Evolutionary conservation across 2,329 filamentous ascomycete genomes (phyloP).

Genomic region (Colletotrichum neosansevieriae): DNA sequence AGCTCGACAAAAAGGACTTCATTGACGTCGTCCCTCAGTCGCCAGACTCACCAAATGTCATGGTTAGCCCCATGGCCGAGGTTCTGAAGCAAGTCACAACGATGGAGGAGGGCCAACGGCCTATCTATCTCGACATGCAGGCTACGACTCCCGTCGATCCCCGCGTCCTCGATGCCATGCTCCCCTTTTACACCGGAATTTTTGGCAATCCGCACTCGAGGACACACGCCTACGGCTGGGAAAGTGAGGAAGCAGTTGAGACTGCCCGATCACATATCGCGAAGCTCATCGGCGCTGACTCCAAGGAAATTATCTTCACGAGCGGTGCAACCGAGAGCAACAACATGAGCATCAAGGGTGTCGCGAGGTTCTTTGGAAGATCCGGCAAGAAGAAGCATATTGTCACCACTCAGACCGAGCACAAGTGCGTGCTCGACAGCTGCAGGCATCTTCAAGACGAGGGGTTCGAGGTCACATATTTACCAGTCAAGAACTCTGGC

Average conservation of each 20-base stretch:
- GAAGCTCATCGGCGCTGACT: conserved; percentile 88
- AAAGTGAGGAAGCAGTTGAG: conserved; percentile 94
- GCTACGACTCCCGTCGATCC: conserved; percentile 96
- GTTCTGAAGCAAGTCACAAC: conserved; percentile 92
- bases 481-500: conserved; percentile 90
- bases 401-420: conserved; percentile 96
- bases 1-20: conserved; percentile 87
- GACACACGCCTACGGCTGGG: conserved; percentile 98
- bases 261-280: conserved; percentile 87
- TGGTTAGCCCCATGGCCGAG: conserved; percentile 86
- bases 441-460: conserved; percentile 97
- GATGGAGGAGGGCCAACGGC: conserved; percentile 91
- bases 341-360: conserved; percentile 99
- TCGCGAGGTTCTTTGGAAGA: conserved; percentile 93
- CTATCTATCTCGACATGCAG: conserved; percentile 99
- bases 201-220: conserved; percentile 98
- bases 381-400: conserved; percentile 98
- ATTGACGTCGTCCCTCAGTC: conserved; percentile 64
- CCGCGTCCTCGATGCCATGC: conserved; percentile 94
- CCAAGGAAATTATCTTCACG: conserved; percentile 99
- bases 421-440: conserved; percentile 98
- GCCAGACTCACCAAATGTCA: conserved; percentile 68
- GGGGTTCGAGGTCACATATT: conserved; percentile 95
- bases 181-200: conserved; percentile 91
- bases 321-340: conserved; percentile 98